Evolutionary conservation across 2,329 filamentous ascomycete genomes (phyloP).

Genomic region (Pyrenochaeta sp.): DNA sequence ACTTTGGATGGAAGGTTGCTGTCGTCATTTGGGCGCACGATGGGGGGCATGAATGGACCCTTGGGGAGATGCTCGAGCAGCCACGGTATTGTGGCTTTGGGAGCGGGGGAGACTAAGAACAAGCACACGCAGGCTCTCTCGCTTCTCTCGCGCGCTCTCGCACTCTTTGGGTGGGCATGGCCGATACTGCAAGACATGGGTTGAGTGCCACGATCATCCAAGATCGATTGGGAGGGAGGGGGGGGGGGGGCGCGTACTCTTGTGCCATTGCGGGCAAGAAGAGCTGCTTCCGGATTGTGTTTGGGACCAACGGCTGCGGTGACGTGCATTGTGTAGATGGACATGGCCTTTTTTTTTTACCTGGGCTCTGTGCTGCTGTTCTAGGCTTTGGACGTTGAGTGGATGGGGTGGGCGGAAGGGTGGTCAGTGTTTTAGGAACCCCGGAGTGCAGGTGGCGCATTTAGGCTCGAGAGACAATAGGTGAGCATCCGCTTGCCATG

Average conservation of each 20-base stretch:
- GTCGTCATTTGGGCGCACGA: slow-evolving; percentile 6
- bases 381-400: slow-evolving; percentile 13
- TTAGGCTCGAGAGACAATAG: slow-evolving; percentile 15
- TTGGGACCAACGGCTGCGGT: background rate
- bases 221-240: no score
- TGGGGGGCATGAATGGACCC: background rate
- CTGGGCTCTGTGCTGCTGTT: slow-evolving; percentile 15
- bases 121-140: no score
- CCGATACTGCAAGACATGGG: no score
- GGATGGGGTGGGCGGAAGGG: no score
- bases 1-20: no score
- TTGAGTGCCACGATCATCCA: no score
- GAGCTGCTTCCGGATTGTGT: background rate
- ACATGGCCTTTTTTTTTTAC: no score
- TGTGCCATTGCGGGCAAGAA: background rate
- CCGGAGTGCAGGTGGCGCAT: slow-evolving; percentile 22
- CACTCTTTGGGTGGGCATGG: background rate
- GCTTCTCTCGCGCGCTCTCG: no score
- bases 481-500: slow-evolving; percentile 12
- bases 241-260: no score
- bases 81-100: background rate
- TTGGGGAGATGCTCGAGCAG: background rate
- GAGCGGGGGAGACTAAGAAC: background rate
- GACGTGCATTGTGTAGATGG: background rate
- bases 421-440: slow-evolving; percentile 2